Conservation (phyloP, 371 early-diverging fungal species). For the Saksenaea oblongispora region DNA sequence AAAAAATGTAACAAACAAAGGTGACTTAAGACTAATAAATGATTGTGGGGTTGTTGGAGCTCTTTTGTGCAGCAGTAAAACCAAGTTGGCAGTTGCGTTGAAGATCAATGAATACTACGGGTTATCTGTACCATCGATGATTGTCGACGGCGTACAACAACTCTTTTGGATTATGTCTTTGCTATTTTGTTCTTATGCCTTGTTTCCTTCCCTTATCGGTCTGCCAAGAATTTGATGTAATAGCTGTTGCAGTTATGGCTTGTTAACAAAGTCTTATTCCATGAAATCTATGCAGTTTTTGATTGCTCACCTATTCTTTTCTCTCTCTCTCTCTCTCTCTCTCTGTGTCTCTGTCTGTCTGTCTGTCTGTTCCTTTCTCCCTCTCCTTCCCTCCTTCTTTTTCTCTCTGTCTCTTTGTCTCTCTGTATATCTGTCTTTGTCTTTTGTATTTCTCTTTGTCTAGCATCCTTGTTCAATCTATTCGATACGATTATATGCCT, state of each 20-base stretch:
- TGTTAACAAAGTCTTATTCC: background rate
- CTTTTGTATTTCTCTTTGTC: too few species aligned
- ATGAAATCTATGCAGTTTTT: background rate
- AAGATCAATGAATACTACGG: too few species aligned
- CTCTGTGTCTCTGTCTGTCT: too few species aligned
- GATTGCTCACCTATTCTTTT: background rate
- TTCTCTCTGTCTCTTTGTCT: background rate
- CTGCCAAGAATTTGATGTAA: conserved; percentile 2
- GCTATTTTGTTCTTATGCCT: background rate
- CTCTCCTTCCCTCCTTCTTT: background rate
- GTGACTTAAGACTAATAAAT: background rate
- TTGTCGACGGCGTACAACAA: background rate
- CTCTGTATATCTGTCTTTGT: conserved; percentile 4
- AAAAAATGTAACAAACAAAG: background rate
- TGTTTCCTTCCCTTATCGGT: conserved; percentile 1
- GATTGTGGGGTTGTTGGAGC: background rate
- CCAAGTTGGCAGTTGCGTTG: too few species aligned
- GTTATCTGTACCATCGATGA: too few species aligned
- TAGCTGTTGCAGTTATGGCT: background rate
- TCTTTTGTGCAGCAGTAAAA: too few species aligned
- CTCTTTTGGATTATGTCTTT: background rate
- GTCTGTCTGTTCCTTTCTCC: background rate
- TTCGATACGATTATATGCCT: too few species aligned
- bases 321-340: conserved; percentile 2
- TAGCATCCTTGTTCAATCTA: background rate